A percentile compares a stretch with the other conserved stretches of the same genome.
These are phyloP conservation scores for Xylaria arbuscula DNA, from an alignment of 2,329 filamentous ascomycete genomes.

Conservation along the genomic window DNA sequence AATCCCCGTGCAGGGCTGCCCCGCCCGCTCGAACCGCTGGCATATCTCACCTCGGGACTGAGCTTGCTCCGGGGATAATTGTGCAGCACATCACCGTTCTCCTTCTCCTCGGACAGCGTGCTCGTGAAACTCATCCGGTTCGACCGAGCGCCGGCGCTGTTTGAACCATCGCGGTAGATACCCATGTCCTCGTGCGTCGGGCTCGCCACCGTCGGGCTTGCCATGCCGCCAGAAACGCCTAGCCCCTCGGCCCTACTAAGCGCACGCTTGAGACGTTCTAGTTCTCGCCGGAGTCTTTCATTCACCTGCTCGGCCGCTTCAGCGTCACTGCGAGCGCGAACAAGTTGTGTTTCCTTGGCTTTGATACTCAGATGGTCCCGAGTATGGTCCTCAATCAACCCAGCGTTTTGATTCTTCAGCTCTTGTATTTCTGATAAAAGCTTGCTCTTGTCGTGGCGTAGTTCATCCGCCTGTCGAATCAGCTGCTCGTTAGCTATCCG, in stretches of 20 bases:
- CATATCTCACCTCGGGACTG: slow-evolving; percentile 66
- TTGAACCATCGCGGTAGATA: slow-evolving; percentile 66
- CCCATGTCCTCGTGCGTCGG: slow-evolving; percentile 69
- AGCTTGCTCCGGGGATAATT: slow-evolving; percentile 61
- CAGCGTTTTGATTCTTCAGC: slow-evolving; percentile 95
- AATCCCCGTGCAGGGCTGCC: slow-evolving; percentile 70
- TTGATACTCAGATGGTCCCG: slow-evolving; percentile 96
- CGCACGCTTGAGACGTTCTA: slow-evolving; percentile 93
- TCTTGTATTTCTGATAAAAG: slow-evolving; percentile 90
- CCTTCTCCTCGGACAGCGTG: slow-evolving; percentile 79
- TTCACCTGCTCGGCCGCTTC: slow-evolving; percentile 89
- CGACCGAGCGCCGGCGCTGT: slow-evolving; percentile 52
- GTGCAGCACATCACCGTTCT: slow-evolving; percentile 68
- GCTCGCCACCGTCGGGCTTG: slow-evolving; percentile 60
- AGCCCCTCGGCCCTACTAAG: slow-evolving; percentile 70
- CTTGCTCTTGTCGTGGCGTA: slow-evolving; percentile 83
- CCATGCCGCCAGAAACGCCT: slow-evolving; percentile 52
- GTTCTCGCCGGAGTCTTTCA: slow-evolving; percentile 84
- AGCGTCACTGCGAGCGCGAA: slow-evolving; percentile 88
- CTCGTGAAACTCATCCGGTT: slow-evolving; percentile 73
- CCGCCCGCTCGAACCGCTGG: slow-evolving; percentile 66
- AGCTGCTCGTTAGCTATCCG: slow-evolving; percentile 85
- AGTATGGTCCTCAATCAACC: slow-evolving; percentile 96
- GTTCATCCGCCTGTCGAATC: slow-evolving; percentile 78
- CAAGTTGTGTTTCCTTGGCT: slow-evolving; percentile 96